Evolutionary conservation across 495 filamentous ascomycete species (phyloP).

Genomic region (Aeminium ludgeri): DNA sequence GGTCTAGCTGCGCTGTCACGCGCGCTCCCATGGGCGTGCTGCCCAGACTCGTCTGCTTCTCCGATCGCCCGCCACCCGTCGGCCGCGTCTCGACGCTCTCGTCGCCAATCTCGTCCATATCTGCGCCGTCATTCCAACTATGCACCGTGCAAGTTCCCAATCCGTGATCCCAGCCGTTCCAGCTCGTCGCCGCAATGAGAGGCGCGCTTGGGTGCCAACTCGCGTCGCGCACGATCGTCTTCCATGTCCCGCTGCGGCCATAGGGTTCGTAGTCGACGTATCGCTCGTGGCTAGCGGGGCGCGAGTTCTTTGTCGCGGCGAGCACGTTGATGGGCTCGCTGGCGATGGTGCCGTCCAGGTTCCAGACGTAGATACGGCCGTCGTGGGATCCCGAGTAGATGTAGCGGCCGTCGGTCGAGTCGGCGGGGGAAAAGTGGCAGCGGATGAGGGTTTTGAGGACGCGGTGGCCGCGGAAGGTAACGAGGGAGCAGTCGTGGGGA

Average conservation of each 20-base stretch:
- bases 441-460: slow-evolving; percentile 81
- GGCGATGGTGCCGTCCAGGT: slow-evolving; percentile 80
- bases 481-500: slow-evolving; percentile 76
- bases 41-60: slow-evolving; percentile 4
- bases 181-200: slow-evolving; percentile 68
- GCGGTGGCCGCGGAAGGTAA: slow-evolving; percentile 80
- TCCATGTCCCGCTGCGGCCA: slow-evolving; percentile 35
- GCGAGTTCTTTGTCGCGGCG: slow-evolving; percentile 41
- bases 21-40: slow-evolving; percentile 14
- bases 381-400: slow-evolving; percentile 83
- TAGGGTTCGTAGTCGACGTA: slow-evolving; percentile 22
- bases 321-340: slow-evolving; percentile 56
- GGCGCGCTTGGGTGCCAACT: slow-evolving; percentile 91
- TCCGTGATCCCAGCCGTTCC: slow-evolving; percentile 56
- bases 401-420: slow-evolving; percentile 77
- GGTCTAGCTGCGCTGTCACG: slow-evolving; percentile 11
- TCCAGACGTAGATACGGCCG: slow-evolving; percentile 80
- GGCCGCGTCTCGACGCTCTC: slow-evolving; percentile 3
- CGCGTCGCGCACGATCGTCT: slow-evolving; percentile 77
- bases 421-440: slow-evolving; percentile 87
- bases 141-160: slow-evolving; percentile 62
- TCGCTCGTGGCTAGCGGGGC: slow-evolving; percentile 31
- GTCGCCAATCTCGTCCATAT: slow-evolving; percentile 39
- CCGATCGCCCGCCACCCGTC: not conserved
- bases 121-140: slow-evolving; percentile 50